Base-by-base conservation (phyloP, 228 moss, liverwort and hornwort genomes). In the Sphagnum magellanicum region DNA sequence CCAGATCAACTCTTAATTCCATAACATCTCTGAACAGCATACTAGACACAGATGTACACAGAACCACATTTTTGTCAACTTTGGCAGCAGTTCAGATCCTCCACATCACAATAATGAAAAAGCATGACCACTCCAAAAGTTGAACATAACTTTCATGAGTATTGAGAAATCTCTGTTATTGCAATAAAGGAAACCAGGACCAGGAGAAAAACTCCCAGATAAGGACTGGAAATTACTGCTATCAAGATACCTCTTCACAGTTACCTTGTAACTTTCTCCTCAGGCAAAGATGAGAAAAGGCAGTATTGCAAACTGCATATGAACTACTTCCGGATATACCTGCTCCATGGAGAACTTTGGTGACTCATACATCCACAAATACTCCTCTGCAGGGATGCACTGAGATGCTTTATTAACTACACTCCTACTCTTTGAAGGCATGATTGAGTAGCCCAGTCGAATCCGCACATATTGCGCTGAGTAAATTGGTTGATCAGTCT, bases 381-480 rank as follows among this genome's bases (percentile, higher is more conserved):
- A 82, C 16, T 78, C 70, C 62, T 83, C 76, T 11, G 50, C 67
- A 59, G 79, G 49, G 74, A 62, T 51, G 14, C 12, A 48, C 52
- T 17, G 32, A 50, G 60, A 66, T 8, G 63, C 61, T 50, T n/a
- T 12, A 1, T 55, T 12, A 55, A 0, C n/a, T 72, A 61, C 74
- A 59, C 61, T 32, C n/a, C 80, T 68, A 57, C 63, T 61, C 71
- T 63, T 78, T 57, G 70, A 63, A 66, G 71, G 65, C 76, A 86
- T 83, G 11, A 80, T 63, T 63, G 67, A 75, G 70, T 80, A 70
- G 13, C 92, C 92, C 51, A 92, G 74, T 49, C 92, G 90, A 72
- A 92, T 78, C 47, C 86, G 86, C 67, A 92, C 86, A 68, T 77
- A 74, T 73, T 75, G 79, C 32, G 92, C 82, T 13, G 92, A 90